Evolutionary conservation across 352 stramenopile genomes (phyloP).

Genomic region (Phytophthora agathidicida): DNA sequence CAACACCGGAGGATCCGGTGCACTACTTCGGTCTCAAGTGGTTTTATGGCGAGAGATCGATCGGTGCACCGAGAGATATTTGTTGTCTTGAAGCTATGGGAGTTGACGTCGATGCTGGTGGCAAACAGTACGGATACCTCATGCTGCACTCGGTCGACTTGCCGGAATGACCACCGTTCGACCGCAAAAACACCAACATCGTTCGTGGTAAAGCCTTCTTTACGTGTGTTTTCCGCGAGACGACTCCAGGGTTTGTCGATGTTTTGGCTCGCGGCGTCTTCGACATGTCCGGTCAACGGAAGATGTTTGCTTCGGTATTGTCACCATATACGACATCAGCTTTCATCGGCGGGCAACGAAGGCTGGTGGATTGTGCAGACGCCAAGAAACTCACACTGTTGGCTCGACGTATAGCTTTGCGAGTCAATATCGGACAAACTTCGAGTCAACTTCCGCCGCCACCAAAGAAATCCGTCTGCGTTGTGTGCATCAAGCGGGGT

Average conservation of each 20-base stretch:
- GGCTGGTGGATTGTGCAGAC: constrained; percentile 33
- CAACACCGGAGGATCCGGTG: constrained; percentile 26
- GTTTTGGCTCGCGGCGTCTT: constrained; percentile 38
- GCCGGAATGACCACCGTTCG: constrained; percentile 29
- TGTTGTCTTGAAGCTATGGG: constrained; percentile 33
- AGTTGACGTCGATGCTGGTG: constrained; percentile 23
- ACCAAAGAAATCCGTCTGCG: constrained; percentile 13
- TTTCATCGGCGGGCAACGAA: constrained; percentile 23
- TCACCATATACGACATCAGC: constrained; percentile 20
- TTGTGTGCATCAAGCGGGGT: constrained; percentile 23
- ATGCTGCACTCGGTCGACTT: constrained; percentile 37
- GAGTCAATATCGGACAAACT: background rate
- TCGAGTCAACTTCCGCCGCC: background rate
- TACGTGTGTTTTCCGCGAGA: constrained; percentile 31
- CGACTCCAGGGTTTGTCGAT: constrained; percentile 27
- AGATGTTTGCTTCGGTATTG: constrained; percentile 19
- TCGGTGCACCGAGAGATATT: constrained; percentile 21
- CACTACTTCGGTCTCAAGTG: constrained; percentile 48
- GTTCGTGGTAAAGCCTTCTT: constrained; percentile 29
- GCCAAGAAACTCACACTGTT: constrained; percentile 42
- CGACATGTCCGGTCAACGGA: constrained; percentile 28
- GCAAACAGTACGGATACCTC: constrained; percentile 34
- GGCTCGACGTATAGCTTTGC: constrained; percentile 5
- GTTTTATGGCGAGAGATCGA: constrained; percentile 17
- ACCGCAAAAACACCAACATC: constrained; percentile 8